Evolutionary conservation across 148 eudicot genomes (phyloP).

Genomic region (Limonium bicolor): DNA sequence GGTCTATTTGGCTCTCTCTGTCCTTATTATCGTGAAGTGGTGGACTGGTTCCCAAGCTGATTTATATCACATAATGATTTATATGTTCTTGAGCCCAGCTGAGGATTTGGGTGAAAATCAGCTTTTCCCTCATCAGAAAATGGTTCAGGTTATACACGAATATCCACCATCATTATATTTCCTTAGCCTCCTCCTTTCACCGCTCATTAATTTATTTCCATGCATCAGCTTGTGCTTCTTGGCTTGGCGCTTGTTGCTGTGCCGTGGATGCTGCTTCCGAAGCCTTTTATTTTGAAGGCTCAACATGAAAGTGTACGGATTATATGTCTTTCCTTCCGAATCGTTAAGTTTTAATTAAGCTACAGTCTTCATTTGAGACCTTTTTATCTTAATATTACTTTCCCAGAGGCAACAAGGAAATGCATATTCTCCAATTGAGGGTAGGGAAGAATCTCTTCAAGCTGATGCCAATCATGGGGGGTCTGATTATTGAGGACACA

Average conservation of each 20-base stretch:
- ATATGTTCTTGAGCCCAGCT: conserved; percentile 58
- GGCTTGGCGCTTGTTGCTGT: conserved; percentile 68
- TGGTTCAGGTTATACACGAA: conserved; percentile 37
- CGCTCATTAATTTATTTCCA: too few species aligned
- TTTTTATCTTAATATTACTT: conserved; percentile 2
- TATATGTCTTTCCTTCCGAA: conserved; percentile 19
- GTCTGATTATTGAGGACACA: too few species aligned
- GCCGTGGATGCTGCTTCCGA: conserved; percentile 99
- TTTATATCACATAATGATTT: conserved; percentile 42
- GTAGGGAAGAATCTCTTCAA: conserved; percentile 46
- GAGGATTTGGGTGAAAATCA: conserved; percentile 86
- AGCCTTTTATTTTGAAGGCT: conserved; percentile 87
- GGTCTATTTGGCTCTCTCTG: conserved; percentile 48
- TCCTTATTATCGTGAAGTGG: conserved; percentile 42
- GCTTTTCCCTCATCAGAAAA: conserved; percentile 80
- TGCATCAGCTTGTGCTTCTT: conserved; percentile 28
- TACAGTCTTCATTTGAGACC: background rate
- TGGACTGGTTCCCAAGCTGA: conserved; percentile 51
- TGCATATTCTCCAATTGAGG: conserved; percentile 50
- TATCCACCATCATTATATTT: background rate
- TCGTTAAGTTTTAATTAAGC: background rate
- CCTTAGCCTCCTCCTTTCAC: too few species aligned
- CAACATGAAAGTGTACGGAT: conserved; percentile 48
- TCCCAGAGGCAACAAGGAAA: conserved; percentile 78
- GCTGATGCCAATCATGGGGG: conserved; percentile 38